These are phyloP conservation scores for Seiridium cupressi DNA, from an alignment of 2,329 filamentous ascomycete genomes.

Conservation along the genomic window DNA sequence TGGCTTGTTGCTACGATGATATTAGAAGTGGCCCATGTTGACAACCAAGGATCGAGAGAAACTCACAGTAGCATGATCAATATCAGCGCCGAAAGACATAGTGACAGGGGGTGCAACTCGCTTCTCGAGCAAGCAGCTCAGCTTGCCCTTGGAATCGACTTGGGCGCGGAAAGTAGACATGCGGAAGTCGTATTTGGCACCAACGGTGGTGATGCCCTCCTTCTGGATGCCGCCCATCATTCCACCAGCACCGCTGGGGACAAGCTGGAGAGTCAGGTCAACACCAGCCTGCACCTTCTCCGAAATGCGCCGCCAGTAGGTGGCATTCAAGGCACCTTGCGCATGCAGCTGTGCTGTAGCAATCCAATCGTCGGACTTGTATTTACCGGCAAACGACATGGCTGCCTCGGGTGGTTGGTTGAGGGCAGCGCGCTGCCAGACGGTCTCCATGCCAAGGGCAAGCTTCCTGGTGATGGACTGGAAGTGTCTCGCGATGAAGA, in stretches of 20 bases:
- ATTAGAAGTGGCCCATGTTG: slow-evolving; percentile 24
- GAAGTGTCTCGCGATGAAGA: slow-evolving; percentile 93
- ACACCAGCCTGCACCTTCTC: slow-evolving; percentile 96
- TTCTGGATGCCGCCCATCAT: slow-evolving; percentile 77
- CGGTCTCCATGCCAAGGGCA: slow-evolving; percentile 81
- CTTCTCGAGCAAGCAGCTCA: slow-evolving; percentile 93
- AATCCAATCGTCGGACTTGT: slow-evolving; percentile 91
- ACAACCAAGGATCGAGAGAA: not conserved
- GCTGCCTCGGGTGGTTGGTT: slow-evolving; percentile 87
- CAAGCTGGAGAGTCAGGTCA: slow-evolving; percentile 86
- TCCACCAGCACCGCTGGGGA: slow-evolving; percentile 62
- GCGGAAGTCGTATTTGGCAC: slow-evolving; percentile 97
- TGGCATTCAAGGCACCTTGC: slow-evolving; percentile 82
- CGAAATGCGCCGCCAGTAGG: slow-evolving; percentile 90
- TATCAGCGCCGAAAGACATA: slow-evolving; percentile 93
- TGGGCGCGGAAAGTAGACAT: slow-evolving; percentile 94
- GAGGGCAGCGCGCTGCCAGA: slow-evolving; percentile 87
- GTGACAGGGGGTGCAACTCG: slow-evolving; percentile 88
- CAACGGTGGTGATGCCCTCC: slow-evolving; percentile 87
- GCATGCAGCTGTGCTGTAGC: slow-evolving; percentile 87
- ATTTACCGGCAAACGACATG: slow-evolving; percentile 85
- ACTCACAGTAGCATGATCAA: slow-evolving; percentile 92
- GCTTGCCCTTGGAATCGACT: slow-evolving; percentile 90
- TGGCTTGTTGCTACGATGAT: slow-evolving; percentile 75
- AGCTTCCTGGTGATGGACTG: slow-evolving; percentile 88